Evolutionary conservation across 352 stramenopile species (phyloP).

Genomic region (Thalassiosira exigua): DNA sequence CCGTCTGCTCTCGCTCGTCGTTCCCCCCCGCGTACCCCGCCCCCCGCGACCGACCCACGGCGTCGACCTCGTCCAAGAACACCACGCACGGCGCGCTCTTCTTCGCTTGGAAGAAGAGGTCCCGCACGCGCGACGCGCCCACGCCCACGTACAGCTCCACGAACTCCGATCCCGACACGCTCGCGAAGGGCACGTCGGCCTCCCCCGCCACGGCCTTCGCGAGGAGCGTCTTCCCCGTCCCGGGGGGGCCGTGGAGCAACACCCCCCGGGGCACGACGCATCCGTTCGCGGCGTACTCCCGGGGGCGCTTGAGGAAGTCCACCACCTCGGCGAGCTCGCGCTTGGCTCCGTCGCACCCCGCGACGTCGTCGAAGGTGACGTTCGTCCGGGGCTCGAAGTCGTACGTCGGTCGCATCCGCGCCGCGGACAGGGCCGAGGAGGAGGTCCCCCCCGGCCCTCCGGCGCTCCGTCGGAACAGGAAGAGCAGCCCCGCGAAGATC

Average conservation of each 20-base stretch:
- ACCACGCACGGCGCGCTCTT: slow-evolving; percentile 96
- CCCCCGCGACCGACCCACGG: slow-evolving; percentile 87
- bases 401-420: slow-evolving; percentile 67
- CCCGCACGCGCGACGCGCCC: slow-evolving; percentile 91
- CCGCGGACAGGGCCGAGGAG: slow-evolving; percentile 83
- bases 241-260: slow-evolving; percentile 92
- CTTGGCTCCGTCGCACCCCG: slow-evolving; percentile 92
- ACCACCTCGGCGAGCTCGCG: slow-evolving; percentile 93
- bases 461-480: slow-evolving; percentile 78
- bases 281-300: slow-evolving; percentile 92
- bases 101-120: slow-evolving; percentile 93
- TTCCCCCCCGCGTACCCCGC: slow-evolving; percentile 83
- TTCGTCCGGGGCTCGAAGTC: slow-evolving; percentile 70
- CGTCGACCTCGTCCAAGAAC: slow-evolving; percentile 98
- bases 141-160: slow-evolving; percentile 96
- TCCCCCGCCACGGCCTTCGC: slow-evolving; percentile 93
- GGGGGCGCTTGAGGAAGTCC: slow-evolving; percentile 92
- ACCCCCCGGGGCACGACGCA: slow-evolving; percentile 91
- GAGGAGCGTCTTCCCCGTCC: slow-evolving; percentile 94
- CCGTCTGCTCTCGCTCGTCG: slow-evolving; percentile 87
- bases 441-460: slow-evolving; percentile 74
- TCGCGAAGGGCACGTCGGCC: slow-evolving; percentile 93
- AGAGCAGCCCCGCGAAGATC: slow-evolving; percentile 86
- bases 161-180: slow-evolving; percentile 96
- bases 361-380: slow-evolving; percentile 92